Conservation (phyloP, 495 filamentous ascomycete species). For the Thermothielavioides terrestris region DNA sequence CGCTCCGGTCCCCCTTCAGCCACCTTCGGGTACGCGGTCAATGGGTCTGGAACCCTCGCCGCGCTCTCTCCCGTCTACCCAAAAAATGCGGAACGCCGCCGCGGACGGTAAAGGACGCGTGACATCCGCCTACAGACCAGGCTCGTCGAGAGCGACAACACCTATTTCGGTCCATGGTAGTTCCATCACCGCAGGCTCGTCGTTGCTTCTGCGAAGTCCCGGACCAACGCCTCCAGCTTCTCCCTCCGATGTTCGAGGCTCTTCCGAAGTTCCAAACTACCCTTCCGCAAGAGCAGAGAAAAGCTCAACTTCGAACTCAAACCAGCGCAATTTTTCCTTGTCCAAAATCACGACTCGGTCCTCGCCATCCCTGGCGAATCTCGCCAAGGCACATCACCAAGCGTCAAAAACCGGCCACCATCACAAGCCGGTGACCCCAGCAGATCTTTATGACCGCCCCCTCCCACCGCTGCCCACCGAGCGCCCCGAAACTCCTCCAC, state of each 20-base stretch:
- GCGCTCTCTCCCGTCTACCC: neutral
- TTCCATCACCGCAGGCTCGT: constrained; percentile 3
- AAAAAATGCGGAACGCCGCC: neutral
- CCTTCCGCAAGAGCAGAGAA: neutral
- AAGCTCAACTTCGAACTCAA: constrained; percentile 11
- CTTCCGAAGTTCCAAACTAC: neutral
- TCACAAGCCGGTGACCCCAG: neutral
- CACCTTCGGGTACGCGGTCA: neutral
- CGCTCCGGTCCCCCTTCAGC: neutral
- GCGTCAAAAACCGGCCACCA: neutral
- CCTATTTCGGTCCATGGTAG: neutral
- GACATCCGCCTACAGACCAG: neutral
- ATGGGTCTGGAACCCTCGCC: constrained; percentile 3
- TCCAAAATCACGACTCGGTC: constrained; percentile 15
- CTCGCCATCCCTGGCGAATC: constrained; percentile 10
- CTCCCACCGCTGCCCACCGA: constrained; percentile 7
- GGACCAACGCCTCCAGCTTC: neutral
- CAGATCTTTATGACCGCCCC: constrained; percentile 2
- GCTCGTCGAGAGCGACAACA: neutral
- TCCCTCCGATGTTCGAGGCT: neutral
- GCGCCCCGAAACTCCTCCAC: neutral
- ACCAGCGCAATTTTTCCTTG: constrained; percentile 10
- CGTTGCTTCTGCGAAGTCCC: constrained; percentile 3
- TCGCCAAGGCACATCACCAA: constrained; percentile 7
- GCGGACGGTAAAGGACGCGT: neutral